Base-by-base conservation (phyloP, 805 yeast species). In the Peterozyma toletana region DNA sequence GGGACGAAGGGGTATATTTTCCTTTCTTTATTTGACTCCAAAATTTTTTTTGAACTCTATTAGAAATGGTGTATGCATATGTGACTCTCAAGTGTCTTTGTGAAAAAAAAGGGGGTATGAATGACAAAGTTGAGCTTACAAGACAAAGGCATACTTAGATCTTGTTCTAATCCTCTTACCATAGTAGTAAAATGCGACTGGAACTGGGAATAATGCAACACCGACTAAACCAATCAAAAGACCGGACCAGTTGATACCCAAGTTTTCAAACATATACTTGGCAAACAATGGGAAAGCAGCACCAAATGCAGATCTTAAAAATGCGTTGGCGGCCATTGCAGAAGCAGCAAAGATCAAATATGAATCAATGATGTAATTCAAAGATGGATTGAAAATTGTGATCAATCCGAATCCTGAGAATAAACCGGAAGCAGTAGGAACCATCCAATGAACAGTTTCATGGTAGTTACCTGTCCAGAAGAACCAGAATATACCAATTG, bases 401-500 rank as follows among this genome's bases (percentile, higher is more conserved):
- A 79, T 60, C 49, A 78, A 69, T 9, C 83, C 83, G 48, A 66
- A 56, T 3, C 78, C 77, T 43, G 76, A 70, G 16, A 74, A 51
- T 9, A 41, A 7, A 13, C 44, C 43, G 3, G 45, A 40, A 5
- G 31, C 34, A 1, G 45, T 16, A 11, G 41, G 43, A n/a, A 31
- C 42, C 5, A 33, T 81, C 91, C 91, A 89, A 57, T 83, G 96
- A 34, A 86, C 77, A 37, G 63, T 62, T 33, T 80, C 62, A 40
- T 76, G 81, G 62, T 80, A 89, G 50, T 77, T 74, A 57, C 96
- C 96, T 9, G 91, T 68, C 96, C 96, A 89, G 45, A 86, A 77
- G 60, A 89, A 71, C 96, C 96, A 85, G 55, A 88, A 71, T 49
- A 88, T 67, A 42, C 96, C 96, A 42, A 78, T 68, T 29, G 95